Evolutionary conservation across 208 protist genomes (phyloP), one percentile per base, ranked within the genome.

Genomic region (Crithidia bombi): DNA sequence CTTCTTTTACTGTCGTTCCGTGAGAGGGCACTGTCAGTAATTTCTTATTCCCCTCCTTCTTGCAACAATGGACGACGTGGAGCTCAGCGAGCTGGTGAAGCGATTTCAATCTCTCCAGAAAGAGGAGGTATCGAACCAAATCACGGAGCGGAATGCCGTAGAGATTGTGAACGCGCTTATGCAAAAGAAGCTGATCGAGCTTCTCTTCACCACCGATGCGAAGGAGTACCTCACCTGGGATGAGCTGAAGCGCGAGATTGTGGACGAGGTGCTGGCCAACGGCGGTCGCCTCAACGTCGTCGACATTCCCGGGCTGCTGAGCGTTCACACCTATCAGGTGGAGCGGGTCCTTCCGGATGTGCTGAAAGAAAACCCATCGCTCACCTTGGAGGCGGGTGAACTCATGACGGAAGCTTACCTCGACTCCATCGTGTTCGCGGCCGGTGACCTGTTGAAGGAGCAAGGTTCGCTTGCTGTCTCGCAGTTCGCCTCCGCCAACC

Each of bases 171-270:
- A 91, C 65, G 66, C 80, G 26, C 59, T 94, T 3, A 46, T 87
- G n/a, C 72, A 86, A 57, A 82, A 83, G 49, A 86, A 89, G 54
- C 50, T 94, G 19, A 63, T 94, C 11, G 89, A 94, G 33, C 72
- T 94, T 5, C 63, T 94, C 21, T 94, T 85, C 73, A 94, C 89
- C 9, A 79, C 84, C 5, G 89, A 94, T 50, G 89, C 82, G 15
- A 94, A 94, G 69, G 85, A 94, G 74, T 94, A 91, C 62, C 71
- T 94, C 36, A 94, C 89, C 15, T 91, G 89, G 83, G 82, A 94
- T 52, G 80, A 91, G 64, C 78, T 94, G 23, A 79, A 82, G 41
- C 82, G 86, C 43, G 85, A 94, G 51, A 82, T 94, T 38, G 75
- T 91, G 21, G 86, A 91, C 46, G 89, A 94, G 82, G 79, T 94